A percentile compares a stretch with the other conserved stretches of the same genome.
Evolutionary conservation across 2,329 filamentous ascomycete genomes (phyloP).

Genomic region (Cercospora sp.): DNA sequence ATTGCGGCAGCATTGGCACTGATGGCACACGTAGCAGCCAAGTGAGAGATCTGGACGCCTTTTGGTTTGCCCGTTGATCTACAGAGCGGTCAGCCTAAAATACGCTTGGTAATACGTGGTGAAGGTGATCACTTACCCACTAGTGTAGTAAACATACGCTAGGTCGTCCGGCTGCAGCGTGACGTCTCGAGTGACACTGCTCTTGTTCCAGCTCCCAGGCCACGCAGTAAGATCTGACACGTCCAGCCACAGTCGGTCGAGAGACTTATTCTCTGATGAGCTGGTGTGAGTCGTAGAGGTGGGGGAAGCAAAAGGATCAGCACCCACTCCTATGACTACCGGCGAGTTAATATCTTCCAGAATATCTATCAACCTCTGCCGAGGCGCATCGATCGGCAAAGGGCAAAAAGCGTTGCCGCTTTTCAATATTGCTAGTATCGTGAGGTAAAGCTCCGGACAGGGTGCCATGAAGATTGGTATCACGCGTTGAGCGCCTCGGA

Average conservation of each 20-base stretch:
- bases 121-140: too few species aligned
- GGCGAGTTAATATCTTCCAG: neutral
- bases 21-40: neutral
- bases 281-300: too few species aligned
- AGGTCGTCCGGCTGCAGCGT: neutral
- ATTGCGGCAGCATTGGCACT: neutral
- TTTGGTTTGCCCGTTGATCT: neutral
- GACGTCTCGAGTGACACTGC: neutral
- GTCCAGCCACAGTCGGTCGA: constrained; percentile 44
- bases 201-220: neutral
- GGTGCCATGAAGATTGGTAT: constrained; percentile 7
- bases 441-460: constrained; percentile 3
- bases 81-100: neutral
- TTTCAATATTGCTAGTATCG: neutral
- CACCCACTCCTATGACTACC: neutral
- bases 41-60: too few species aligned
- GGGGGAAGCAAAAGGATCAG: neutral
- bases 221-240: neutral
- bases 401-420: constrained; percentile 1
- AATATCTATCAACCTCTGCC: neutral
- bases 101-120: neutral
- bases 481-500: neutral
- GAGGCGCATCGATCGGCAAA: neutral
- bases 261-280: constrained; percentile 56
- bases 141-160: too few species aligned